Evolutionary conservation across 768 basidiomycete species (phyloP), one percentile per base, ranked within the genome.

Genomic region (Collybiopsis confluens): DNA sequence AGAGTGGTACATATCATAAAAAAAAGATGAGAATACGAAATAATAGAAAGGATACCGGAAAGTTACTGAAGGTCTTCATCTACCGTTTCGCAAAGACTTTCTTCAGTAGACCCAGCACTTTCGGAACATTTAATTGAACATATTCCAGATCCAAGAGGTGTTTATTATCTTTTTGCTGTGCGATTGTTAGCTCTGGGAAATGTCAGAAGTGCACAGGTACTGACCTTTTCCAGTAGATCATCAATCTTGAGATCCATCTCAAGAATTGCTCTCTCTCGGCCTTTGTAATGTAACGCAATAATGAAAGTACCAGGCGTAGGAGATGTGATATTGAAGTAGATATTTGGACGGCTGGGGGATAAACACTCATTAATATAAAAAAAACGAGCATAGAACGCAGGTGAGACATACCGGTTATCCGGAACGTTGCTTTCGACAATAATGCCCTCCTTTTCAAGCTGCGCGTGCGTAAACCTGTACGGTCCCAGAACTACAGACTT

Each of bases 181-280:
- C 51, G 37, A 52, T 23, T 26, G 24, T 36, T 35, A 53, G 30
- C 20, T 46, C 57, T 30, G 57, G 37, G 48, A 18, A 45, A 20
- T 11, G 20, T 33, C 5, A 42, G 2, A 46, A 38, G 21, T 11
- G 52, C 45, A 15, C 30, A 7, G 20, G 20, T 27, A 38, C 20
- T 26, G 58, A 93, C 94, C 88, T 98, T 98, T 71, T 98, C 96
- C 65, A 98, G 72, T 58, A 98, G 70, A 71, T 99, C 96, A 69
- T 99, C 96, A 62, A 98, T 97, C 75, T 98, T 98, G 51, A 98
- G 81, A 72, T 97, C 94, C 97, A 98, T 98, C 79, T 99, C 97
- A 35, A 98, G 81, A 62, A 99, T 98, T 16, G 97, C 96, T 74
- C 98, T 98, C 65, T 99, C 97, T 18, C 97, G 83, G 38, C 97